phyloP scores from a whole-genome alignment of 148 eudicot genomes.

The Silene conica region DNA sequence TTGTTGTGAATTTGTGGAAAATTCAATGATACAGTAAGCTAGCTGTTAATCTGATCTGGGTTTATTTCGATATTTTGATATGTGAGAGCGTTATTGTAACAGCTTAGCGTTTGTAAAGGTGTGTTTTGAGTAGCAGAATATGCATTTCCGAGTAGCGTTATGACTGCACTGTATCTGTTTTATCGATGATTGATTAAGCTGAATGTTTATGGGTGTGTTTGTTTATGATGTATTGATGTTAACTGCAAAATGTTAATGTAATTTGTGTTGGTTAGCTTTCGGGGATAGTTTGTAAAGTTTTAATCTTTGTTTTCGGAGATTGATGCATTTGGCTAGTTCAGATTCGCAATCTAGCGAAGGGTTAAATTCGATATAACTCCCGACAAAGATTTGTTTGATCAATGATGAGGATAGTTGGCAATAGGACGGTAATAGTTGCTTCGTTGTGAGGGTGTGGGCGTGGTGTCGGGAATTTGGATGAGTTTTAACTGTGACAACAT shows the following conservation, averaged over 20 bases:
- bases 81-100: too few relatives aligned
- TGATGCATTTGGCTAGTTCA: neutral
- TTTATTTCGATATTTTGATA: too few relatives aligned
- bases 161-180: neutral
- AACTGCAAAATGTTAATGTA: neutral
- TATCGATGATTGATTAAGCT: conserved; percentile 3
- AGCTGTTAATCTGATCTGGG: conserved; percentile 8
- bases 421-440: neutral
- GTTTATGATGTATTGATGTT: neutral
- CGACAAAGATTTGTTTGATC: too few relatives aligned
- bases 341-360: neutral
- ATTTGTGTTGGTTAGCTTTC: neutral
- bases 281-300: neutral
- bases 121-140: neutral
- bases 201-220: neutral
- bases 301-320: neutral
- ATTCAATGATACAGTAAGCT: conserved; percentile 12
- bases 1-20: neutral
- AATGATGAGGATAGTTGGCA: neutral
- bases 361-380: neutral
- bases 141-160: neutral
- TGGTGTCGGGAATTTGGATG: too few relatives aligned
- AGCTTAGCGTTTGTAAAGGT: too few relatives aligned
- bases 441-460: neutral
- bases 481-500: too few relatives aligned